Base-by-base conservation (phyloP, 2,329 filamentous ascomycete species). In the Thielaviopsis euricoi region DNA sequence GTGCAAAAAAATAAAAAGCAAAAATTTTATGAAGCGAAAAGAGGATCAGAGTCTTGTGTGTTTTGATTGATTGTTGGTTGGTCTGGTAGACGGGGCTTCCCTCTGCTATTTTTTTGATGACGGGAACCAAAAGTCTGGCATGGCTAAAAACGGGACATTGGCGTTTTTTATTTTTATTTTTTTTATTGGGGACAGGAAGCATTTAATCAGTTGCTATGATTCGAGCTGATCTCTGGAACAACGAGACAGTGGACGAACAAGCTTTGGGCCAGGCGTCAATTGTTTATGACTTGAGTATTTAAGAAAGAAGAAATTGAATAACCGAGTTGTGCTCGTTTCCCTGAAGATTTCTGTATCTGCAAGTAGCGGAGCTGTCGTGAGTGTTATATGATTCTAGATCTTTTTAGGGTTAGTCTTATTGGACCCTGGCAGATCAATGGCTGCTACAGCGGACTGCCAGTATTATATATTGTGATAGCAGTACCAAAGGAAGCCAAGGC, bases 1-100 rank as follows among this genome's bases (percentile, higher is more conserved):
- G 57, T 61, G 58, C 46, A 52, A 58, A 57, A 60, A 59, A 63
- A 60, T 61, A 61, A 64, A 61, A 58, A 58, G 59, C 55, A 61
- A 54, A 58, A 54, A 58, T 53, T 58, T 57, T 29, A 55, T 53
- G 43, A 53, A 55, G 53, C 53, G 49, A 26, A 56, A 56, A 55
- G 49, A 54, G 57, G 49, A 26, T 51, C 58, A 52, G 43, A n/a
- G 37, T 52, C 21, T 26, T 57, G 26, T 55, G 29, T 55, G 53
- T 43, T 43, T 43, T 43, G 37, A 43, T 43, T 43, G 15, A 43
- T 43, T 43, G 37, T 17, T 43, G 13, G 37, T 43, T 43, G 37
- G n/a, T 52, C 25, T 13, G n/a, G 49, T 26, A n/a, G 23, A 37
- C 19, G 23, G n/a, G 15, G 37, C 10, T 7, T 52, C 22, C 21